Evolutionary conservation across 805 yeast species (phyloP).

Genomic region (Cyberlindnera euphorbiae): DNA sequence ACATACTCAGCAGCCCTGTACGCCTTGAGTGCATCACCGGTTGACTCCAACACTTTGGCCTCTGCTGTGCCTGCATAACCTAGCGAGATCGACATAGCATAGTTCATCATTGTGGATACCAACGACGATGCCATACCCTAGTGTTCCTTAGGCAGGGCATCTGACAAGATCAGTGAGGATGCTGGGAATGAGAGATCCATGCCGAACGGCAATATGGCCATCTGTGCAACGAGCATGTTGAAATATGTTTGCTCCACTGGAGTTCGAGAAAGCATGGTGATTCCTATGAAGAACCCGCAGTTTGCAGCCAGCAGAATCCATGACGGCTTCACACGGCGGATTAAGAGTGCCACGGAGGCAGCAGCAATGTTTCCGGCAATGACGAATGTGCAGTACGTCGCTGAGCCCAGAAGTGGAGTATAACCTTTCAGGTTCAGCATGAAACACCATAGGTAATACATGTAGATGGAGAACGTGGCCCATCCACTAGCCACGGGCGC

Average conservation of each 20-base stretch:
- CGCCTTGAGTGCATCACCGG: slow-evolving; percentile 32
- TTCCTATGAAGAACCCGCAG: slow-evolving; percentile 51
- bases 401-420: slow-evolving; percentile 41
- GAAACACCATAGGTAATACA: slow-evolving; percentile 56
- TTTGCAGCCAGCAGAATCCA: slow-evolving; percentile 47
- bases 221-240: slow-evolving; percentile 50
- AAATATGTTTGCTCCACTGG: slow-evolving; percentile 60
- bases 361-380: slow-evolving; percentile 56
- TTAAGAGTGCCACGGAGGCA: slow-evolving; percentile 41
- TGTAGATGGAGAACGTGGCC: slow-evolving; percentile 75
- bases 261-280: slow-evolving; percentile 45
- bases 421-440: slow-evolving; percentile 45
- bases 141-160: slow-evolving; percentile 51
- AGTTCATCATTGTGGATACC: slow-evolving; percentile 65
- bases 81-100: slow-evolving; percentile 64
- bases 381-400: slow-evolving; percentile 40
- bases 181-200: slow-evolving; percentile 81
- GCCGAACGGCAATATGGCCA: slow-evolving; percentile 58
- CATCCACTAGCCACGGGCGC: slow-evolving; percentile 57
- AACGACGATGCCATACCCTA: slow-evolving; percentile 81
- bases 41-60: slow-evolving; percentile 30
- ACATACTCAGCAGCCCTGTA: slow-evolving; percentile 55
- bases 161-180: slow-evolving; percentile 57
- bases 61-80: slow-evolving; percentile 70
- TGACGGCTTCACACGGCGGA: slow-evolving; percentile 44